Base-by-base conservation (phyloP, 2,329 filamentous ascomycete species). In the Ophiostoma sp. region DNA sequence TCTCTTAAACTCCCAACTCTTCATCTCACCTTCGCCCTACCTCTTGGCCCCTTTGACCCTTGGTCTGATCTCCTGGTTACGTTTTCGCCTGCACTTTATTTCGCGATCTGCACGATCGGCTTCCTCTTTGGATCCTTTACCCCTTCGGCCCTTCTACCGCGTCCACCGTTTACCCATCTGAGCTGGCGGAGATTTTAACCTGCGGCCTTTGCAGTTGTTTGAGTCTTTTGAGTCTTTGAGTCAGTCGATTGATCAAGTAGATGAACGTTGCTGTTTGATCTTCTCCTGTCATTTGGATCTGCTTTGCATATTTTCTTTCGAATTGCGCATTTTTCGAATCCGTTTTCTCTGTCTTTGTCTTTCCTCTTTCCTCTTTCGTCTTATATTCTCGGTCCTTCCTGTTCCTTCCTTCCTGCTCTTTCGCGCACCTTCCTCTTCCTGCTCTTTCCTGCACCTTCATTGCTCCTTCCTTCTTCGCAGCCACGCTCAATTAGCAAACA, bases 151-250 rank as follows among this genome's bases (percentile, higher is more conserved):
- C 7, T 66, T 66, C 4, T 54, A 1, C n/a, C 20, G 41, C n/a
- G 17, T 48, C 10, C 57, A 41, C 64, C 48, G 23, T 35, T 48
- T n/a, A 36, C 48, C 36, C 44, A 23, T 67, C 64, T 48, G 6
- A 54, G 68, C 13, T 35, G 36, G 60, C 60, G 60, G 60, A 64
- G 60, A 36, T 64, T 64, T 57, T n/a, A 57, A 57, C 52, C 23
- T 57, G 52, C 4, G 23, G n/a, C 23, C 52, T 57, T 57, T 27
- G 52, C 23, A 62, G 39, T 13, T 3, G 27, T 31, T 31, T 31
- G 27, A 31, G 27, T 31, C 3, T 1, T 31, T 31, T 31, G 27
- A 31, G 27, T 31, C 13, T 41, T 41, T 41, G 39, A 41, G 11
- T 41, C 39, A 41, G 39, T 62, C 31, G 4, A 31, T 62, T 33